phyloP scores from a whole-genome alignment of 2,329 filamentous ascomycete genomes.

The Epichloe gansuensis region DNA sequence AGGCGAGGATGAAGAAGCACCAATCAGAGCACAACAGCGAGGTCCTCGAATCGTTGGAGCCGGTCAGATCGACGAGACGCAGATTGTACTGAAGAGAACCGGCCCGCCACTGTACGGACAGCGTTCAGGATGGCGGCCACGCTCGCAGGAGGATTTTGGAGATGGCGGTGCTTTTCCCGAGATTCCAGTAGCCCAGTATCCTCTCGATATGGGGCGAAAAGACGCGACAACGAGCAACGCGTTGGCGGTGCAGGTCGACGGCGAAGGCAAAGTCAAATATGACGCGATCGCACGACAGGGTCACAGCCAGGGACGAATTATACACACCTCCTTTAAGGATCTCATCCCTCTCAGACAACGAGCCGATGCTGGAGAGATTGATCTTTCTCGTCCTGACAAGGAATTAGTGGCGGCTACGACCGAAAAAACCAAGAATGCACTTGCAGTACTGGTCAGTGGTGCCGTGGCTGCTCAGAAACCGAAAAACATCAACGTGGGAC shows the following conservation, averaged over 20 bases:
- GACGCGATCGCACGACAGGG: conserved; percentile 87
- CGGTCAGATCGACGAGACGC: conserved; percentile 69
- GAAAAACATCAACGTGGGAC: conserved; percentile 80
- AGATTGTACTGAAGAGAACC: conserved; percentile 69
- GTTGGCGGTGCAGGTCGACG: conserved; percentile 82
- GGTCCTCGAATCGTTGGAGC: conserved; percentile 73
- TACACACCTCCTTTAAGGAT: conserved; percentile 94
- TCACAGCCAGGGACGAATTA: conserved; percentile 68
- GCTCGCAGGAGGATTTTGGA: conserved; percentile 79
- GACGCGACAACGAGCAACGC: conserved; percentile 64
- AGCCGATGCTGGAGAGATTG: conserved; percentile 84
- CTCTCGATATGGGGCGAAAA: conserved; percentile 87
- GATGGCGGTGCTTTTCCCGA: conserved; percentile 96
- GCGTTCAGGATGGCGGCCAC: conserved; percentile 80
- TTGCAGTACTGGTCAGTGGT: conserved; percentile 69
- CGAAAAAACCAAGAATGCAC: conserved; percentile 75
- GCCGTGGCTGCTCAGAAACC: conserved; percentile 88
- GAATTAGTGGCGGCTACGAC: conserved; percentile 76
- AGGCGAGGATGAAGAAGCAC: conserved; percentile 74
- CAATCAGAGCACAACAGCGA: conserved; percentile 56
- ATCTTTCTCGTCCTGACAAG: conserved; percentile 69
- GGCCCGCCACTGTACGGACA: conserved; percentile 83
- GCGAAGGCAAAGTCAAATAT: conserved; percentile 88
- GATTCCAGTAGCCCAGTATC: conserved; percentile 86
- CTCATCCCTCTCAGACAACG: conserved; percentile 87